Base-by-base conservation (phyloP, 805 yeast species). In the Debaryomyces prosopidis region DNA sequence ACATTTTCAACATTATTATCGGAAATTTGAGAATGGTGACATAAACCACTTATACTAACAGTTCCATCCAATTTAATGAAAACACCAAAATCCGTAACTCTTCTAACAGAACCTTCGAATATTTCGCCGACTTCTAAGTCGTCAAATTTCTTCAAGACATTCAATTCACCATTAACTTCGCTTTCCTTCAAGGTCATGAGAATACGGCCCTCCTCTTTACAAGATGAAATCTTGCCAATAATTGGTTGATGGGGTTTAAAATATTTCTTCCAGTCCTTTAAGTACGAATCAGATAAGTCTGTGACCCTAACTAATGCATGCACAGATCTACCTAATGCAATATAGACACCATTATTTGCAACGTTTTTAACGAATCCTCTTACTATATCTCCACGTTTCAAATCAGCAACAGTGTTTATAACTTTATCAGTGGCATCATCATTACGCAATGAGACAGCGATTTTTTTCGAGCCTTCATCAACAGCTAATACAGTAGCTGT, bases 51-150 rank as follows among this genome's bases (percentile, higher is more conserved):
- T 46, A 90, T 75, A 56, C 81, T 81, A 44, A 80, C 68, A 34
- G 94, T 84, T 37, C 85, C 87, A 53, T 85, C 90, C 44, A 92
- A 72, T 50, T 81, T 84, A 42, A 92, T 86, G 60, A 92, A 92
- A 3, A 89, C 96, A 71, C 99, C 99, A 61, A 84, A 92, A 39
- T 88, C 96, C 28, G 90, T 83, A 18, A 84, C 87, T 49, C 79
- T 79, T 60, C 80, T 84, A 36, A 92, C 85, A 2, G 83, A 68
- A 61, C 97, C 99, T 59, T 86, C 92, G 54, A 72, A 81, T 26
- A 84, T 69, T 20, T 85, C 87, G 44, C 87, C 96, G 42, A 76
- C 82, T 45, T 79, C 67, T 44, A 92, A 72, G 46, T 87, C 94
- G 36, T 77, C 83, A 53, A 85, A 83, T 43, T 71, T 70, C 62